phyloP scores from a whole-genome alignment of 257 asterid genomes.

The Thymus mandschuricus region DNA sequence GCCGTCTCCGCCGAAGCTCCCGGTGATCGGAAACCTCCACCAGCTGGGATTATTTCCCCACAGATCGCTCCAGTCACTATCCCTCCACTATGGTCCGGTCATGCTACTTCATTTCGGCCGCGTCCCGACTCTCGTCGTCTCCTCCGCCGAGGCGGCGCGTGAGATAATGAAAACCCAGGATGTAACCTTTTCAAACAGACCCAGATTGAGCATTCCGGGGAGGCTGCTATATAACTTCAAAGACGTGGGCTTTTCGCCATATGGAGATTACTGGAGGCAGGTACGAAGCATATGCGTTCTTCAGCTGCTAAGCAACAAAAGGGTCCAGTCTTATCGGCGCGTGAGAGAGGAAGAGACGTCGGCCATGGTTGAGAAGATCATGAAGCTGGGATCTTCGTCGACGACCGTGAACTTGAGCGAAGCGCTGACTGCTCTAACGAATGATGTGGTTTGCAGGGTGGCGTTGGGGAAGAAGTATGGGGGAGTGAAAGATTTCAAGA shows the following conservation, averaged over 20 bases:
- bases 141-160: conserved; percentile 42
- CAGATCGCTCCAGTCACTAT: conserved; percentile 42
- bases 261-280: conserved; percentile 58
- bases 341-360: conserved; percentile 45
- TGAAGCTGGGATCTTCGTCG: neutral
- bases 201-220: conserved; percentile 29
- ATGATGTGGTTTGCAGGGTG: conserved; percentile 44
- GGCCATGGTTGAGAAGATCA: conserved; percentile 37
- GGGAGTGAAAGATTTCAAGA: conserved; percentile 23
- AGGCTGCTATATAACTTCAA: conserved; percentile 27
- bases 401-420: conserved; percentile 39
- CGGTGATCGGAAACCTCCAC: conserved; percentile 49
- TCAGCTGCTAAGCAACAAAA: conserved; percentile 46
- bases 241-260: conserved; percentile 42
- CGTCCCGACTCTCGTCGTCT: conserved; percentile 44
- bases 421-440: conserved; percentile 20
- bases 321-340: conserved; percentile 38
- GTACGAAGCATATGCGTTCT: conserved; percentile 43
- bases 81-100: conserved; percentile 43
- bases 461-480: conserved; percentile 46
- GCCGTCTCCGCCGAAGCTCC: conserved; percentile 52
- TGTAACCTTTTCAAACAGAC: conserved; percentile 41
- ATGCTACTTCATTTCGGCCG: conserved; percentile 51
- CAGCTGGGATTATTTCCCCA: conserved; percentile 47
- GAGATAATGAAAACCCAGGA: conserved; percentile 53